These are phyloP conservation scores for Marasmius oreades DNA, from an alignment of 1,284 basidiomycete genomes.

Conservation along the genomic window DNA sequence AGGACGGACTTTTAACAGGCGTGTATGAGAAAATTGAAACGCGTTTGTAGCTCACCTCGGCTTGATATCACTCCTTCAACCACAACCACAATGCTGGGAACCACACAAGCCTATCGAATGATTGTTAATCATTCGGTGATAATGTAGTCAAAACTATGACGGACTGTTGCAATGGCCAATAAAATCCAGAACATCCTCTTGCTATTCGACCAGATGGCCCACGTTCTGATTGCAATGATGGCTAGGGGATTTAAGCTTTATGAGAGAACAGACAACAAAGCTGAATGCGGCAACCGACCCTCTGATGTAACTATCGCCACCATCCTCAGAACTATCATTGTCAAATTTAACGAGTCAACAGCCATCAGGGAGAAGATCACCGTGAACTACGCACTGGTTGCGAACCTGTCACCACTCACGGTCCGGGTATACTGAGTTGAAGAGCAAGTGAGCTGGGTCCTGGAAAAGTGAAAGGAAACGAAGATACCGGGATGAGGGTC, in stretches of 20 bases:
- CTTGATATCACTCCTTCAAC: not conserved
- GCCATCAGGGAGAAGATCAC: not conserved
- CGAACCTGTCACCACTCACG: not conserved
- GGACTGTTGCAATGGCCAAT: not conserved
- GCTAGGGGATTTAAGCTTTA: not conserved
- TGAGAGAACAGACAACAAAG: not conserved
- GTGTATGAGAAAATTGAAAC: not conserved
- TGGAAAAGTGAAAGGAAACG: not conserved
- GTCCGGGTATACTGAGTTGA: not conserved
- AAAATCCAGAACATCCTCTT: not conserved
- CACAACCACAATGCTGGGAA: not conserved
- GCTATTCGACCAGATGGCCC: conserved; percentile 1
- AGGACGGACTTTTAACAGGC: not conserved
- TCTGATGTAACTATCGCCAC: not conserved
- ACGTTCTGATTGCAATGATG: not conserved
- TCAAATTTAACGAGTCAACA: not conserved
- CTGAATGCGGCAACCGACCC: not conserved
- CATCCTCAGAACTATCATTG: not conserved
- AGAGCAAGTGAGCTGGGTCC: not conserved
- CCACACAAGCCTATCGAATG: not conserved
- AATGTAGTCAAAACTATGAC: not conserved
- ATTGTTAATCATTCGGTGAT: not conserved
- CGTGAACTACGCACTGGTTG: not conserved
- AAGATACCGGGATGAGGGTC: not conserved
- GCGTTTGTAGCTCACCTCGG: not conserved